Base-by-base conservation (phyloP, 768 basidiomycete species). In the Mycena venus region DNA sequence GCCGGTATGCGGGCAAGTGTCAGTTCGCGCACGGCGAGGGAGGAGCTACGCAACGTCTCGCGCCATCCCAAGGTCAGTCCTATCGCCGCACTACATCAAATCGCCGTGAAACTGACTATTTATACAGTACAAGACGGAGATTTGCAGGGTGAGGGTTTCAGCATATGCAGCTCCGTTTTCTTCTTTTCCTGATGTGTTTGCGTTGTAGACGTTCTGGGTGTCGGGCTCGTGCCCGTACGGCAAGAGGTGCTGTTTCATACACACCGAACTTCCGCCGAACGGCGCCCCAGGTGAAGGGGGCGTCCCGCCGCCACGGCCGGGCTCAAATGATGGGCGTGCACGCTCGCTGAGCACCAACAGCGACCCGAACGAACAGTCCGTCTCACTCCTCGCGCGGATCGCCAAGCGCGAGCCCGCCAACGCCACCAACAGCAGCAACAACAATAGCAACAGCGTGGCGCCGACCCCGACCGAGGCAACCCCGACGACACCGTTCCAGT, bases 21-120 rank as follows among this genome's bases (percentile, higher is more conserved):
- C 96, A 97, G 82, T 97, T 97, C 81, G 96, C 96, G 29, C 96
- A 97, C 80, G 96, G 96, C 61, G 94, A 96, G 80, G n/a, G 94
- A 96, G 0, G 96, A 97, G 83, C 87, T 97, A 36, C 91, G 95
- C 47, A 91, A 89, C 68, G 95, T 96, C n/a, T 83, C 92, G 76
- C 90, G 96, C 76, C 96, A 97, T 82, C 96, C 96, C 55, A 97
- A 97, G 90, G 95, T 95, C 79, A 75, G 87, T 77, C 29, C 23
- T 64, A 68, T 49, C 59, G 44, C 76, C 40, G 65, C 38, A 58
- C 34, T 34, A 68, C 67, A 72, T 60, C 38, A 10, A 38, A 38
- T 15, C 36, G 11, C 36, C n/a, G 42, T 75, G 82, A 42, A n/a
- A 82, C 53, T 62, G 14, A 63, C 62, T 75, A 56, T 75, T 38